Base-by-base conservation (phyloP, 306 rosid genomes). In the Betula pendula region DNA sequence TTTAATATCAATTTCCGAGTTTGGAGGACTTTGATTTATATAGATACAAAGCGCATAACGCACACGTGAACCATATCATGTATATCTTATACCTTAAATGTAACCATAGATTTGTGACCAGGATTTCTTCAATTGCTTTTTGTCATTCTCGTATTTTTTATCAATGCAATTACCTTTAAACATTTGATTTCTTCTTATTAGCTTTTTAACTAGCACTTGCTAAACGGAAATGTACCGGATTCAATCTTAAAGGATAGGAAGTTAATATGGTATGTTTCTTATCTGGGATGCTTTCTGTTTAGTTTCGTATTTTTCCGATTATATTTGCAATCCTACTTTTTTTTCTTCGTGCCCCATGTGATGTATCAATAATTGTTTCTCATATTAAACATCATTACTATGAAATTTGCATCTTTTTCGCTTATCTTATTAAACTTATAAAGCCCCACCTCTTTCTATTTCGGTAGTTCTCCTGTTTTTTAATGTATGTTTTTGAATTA, bases 161-260 rank as follows among this genome's bases (percentile, higher is more conserved):
- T n/a, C n/a, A 20, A 33, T 47, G 42, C 66, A 56, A n/a, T n/a
- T 20, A 62, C 79, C n/a, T n/a, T n/a, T 80, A 60, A 82, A 75
- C 43, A 24, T 74, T 43, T 47, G 55, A 42, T 80, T 79, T 65
- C 60, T 60, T 81, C 75, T n/a, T 83, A 59, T 59, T 85, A 94
- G 98, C 72, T 89, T 89, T 70, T 83, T 94, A 72, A 94, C 95
- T 42, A 81, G 89, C 59, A 92, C 83, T 78, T 74, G 88, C 82
- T 94, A 50, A 85, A 89, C 50, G 98, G 97, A 71, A 83, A 71
- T 50, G 59, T 94, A 80, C 83, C 96, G 15, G 84, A 83, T 48
- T 84, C 97, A 55, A 73, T 89, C 83, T 82, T 94, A 88, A 77
- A 2, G 85, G 87, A 62, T n/a, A 42, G 98, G 97, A 82, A 85